Base-by-base conservation (phyloP, 2,329 filamentous ascomycete species). In the Fusarium sp. region DNA sequence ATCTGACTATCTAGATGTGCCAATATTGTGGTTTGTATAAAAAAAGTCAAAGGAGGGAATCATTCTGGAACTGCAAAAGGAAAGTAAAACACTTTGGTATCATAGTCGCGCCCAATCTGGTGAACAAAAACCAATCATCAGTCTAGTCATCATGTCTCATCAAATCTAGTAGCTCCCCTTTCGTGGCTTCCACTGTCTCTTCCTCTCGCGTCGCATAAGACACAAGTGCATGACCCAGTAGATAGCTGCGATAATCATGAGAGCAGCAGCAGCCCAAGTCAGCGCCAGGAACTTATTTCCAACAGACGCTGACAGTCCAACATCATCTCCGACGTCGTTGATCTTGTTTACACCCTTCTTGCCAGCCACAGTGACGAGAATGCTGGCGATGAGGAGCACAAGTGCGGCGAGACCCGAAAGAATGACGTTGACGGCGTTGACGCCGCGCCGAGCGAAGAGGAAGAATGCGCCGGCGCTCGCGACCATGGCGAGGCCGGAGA, bases 191-290 rank as follows among this genome's bases (percentile, higher is more conserved):
- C 76, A 76, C 62, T 73, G 60, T 15, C 71, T 75, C 77, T 74
- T 78, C 45, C 62, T 73, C 72, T 75, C 75, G 12, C 78, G 74
- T 54, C 77, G 77, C 65, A 77, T 71, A 8, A 76, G 35, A 37
- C 79, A 78, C 69, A 84, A 75, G 44, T 82, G 77, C 16, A 64
- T 76, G 3, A 77, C 27, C 86, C 86, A 88, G 75, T 83, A 87
- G 7, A 81, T 31, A 9, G 80, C 62, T 0, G 82, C 76, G 3
- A 79, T 67, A 7, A 81, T 75, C 83, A 87, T 86, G 66, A 84
- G 77, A 7, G 75, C 85, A 21, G 86, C 83, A 4, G 86, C 80
- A 9, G 84, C 81, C 86, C 86, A 88, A 10, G 82, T 82, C 42
- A 88, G 75, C 37, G 74, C 80, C 72, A 83, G 79, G 69, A 88